Evolutionary conservation across 2,329 filamentous ascomycete species (phyloP).

Genomic region (Botrytis tulipae): DNA sequence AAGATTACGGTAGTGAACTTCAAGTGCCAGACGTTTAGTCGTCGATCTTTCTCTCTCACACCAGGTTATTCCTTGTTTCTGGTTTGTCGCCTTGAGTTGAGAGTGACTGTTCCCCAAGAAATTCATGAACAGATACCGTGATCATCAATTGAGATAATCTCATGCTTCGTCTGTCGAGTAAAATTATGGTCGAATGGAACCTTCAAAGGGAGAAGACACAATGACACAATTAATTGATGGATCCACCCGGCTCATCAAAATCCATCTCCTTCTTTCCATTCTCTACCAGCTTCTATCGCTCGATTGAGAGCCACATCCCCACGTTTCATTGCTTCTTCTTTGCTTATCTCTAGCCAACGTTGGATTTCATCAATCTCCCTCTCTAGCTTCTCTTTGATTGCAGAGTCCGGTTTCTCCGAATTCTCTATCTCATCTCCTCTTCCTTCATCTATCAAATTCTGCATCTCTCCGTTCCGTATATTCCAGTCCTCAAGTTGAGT

Average conservation of each 20-base stretch:
- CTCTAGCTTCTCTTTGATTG: constrained; percentile 23
- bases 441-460: constrained; percentile 8
- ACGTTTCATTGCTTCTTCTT: constrained; percentile 27
- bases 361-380: constrained; percentile 23
- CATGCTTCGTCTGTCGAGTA: neutral
- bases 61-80: neutral
- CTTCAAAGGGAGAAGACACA: neutral
- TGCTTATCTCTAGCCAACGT: constrained; percentile 24
- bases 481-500: constrained; percentile 6
- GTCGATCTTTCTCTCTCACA: neutral
- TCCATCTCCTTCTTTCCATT: constrained; percentile 30
- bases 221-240: neutral
- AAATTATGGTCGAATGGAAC: neutral
- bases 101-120: no score
- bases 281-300: constrained; percentile 29
- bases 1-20: neutral
- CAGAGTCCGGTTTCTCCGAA: constrained; percentile 22
- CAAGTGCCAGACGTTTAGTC: neutral
- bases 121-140: neutral
- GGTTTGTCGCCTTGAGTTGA: neutral
- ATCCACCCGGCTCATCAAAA: constrained; percentile 3
- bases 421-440: neutral
- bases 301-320: constrained; percentile 30
- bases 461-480: neutral
- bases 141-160: neutral